Evolutionary conservation across 768 basidiomycete species (phyloP), one percentile per base, ranked within the genome.

Genomic region (Russula emetica): DNA sequence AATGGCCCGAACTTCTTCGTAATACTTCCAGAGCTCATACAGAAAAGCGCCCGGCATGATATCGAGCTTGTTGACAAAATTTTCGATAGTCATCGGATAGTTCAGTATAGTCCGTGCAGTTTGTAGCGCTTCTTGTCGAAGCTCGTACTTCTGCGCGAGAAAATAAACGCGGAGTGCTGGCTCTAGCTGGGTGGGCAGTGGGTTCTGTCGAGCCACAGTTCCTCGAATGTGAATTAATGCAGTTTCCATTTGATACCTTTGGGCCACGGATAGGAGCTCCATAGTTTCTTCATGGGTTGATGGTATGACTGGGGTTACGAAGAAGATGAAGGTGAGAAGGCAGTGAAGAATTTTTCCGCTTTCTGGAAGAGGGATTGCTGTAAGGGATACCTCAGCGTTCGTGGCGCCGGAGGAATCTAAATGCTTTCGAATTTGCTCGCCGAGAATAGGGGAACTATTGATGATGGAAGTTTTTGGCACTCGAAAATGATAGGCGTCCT

Each of bases 281-380:
- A 60, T 60, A 0, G 7, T 45, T 26, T 28, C 47, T 28, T 64
- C 63, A 3, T 38, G 22, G 14, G 32, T 51, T 0, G 54, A 10
- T 18, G 54, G 63, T 10, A 64, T 22, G 47, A 34, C 0, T 6
- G 49, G 36, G 4, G 24, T 1, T 24, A 60, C 47, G 13, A 49
- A 54, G n/a, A 64, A 44, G 9, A 60, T 44, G 20, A 64, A 60
- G 3, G 63, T 64, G 53, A 64, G 40, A 28, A 64, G 63, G 30
- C 2, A 42, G 32, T 30, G 22, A 28, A 60, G 54, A 30, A 47
- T 60, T 5, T 6, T 13, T 3, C 47, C 40, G 13, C 14, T 60
- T 42, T 64, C 53, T 1, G 20, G 40, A 2, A 64, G 32, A n/a
- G n/a, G n/a, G n/a, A n/a, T 2, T 55, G 22, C 22, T 2, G 62